Conservation (phyloP, 108 stramenopile species). For the Poteriospumella lacustris region DNA sequence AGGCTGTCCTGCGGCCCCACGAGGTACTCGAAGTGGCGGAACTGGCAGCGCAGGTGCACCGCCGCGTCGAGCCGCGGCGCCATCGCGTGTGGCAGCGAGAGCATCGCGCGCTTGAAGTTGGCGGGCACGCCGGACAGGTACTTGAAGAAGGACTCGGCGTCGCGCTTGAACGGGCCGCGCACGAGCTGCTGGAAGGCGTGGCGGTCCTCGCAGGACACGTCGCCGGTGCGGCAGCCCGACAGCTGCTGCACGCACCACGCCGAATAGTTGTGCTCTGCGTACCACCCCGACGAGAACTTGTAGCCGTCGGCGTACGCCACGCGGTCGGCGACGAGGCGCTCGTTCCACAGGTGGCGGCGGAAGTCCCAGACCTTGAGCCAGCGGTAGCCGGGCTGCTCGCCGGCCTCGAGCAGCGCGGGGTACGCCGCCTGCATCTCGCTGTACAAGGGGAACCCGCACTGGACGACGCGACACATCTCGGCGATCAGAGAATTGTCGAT, state of each 20-base stretch:
- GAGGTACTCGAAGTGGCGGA: not conserved
- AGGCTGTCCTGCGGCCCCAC: not conserved
- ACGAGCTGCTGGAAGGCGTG: not conserved
- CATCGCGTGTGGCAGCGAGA: not conserved
- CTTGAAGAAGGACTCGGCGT: not conserved
- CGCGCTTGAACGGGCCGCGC: not conserved
- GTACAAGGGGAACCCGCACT: constrained; percentile 5
- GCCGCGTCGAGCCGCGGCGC: not conserved
- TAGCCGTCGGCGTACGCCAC: not conserved
- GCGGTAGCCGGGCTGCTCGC: too few species aligned
- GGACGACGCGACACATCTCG: not conserved
- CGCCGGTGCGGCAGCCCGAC: not conserved
- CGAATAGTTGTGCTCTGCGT: not conserved
- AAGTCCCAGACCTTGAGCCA: too few species aligned
- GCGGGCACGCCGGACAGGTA: not conserved
- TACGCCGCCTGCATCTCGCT: not conserved
- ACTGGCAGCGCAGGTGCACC: not conserved
- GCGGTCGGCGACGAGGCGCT: not conserved
- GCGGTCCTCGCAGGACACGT: not conserved
- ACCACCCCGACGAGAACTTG: not conserved
- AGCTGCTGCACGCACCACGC: not conserved
- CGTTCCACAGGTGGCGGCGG: not conserved
- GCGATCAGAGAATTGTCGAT: not conserved
- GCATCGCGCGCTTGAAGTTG: not conserved
- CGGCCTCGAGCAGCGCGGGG: not conserved